Evolutionary conservation across 768 basidiomycete species (phyloP).

Genomic region (Phylloporus scabripes): DNA sequence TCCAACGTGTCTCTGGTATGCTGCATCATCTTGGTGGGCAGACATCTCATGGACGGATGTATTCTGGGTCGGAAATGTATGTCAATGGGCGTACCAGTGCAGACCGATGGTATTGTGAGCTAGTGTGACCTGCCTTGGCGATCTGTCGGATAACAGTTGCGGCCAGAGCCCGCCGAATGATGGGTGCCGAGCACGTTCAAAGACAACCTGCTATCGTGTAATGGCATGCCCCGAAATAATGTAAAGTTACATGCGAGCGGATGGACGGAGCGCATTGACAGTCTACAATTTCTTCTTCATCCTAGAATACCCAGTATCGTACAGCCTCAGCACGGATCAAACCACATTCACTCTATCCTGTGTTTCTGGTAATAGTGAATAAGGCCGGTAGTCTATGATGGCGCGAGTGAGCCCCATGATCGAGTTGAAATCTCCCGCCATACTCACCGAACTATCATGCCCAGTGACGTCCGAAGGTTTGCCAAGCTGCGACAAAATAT

Average conservation of each 20-base stretch:
- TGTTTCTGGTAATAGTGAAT: constrained; percentile 96
- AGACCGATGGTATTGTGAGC: too few relatives aligned
- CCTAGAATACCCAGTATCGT: constrained; percentile 3
- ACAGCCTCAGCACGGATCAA: constrained; percentile 25
- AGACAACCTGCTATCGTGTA: too few relatives aligned
- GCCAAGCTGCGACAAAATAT: constrained; percentile 85
- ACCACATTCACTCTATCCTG: constrained; percentile 57
- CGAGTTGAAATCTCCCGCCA: neutral
- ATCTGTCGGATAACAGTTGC: too few relatives aligned
- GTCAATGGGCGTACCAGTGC: too few relatives aligned
- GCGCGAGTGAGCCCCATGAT: constrained; percentile 4
- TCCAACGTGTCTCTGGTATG: too few relatives aligned
- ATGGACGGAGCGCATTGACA: neutral
- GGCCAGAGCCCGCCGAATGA: too few relatives aligned
- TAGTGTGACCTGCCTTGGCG: too few relatives aligned
- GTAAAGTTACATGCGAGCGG: constrained; percentile 13
- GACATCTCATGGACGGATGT: too few relatives aligned
- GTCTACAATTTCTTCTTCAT: constrained; percentile 1
- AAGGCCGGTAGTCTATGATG: constrained; percentile 78
- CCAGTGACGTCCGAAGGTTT: constrained; percentile 72
- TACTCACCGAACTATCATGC: constrained; percentile 76
- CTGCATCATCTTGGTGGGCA: too few relatives aligned
- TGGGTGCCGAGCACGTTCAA: too few relatives aligned
- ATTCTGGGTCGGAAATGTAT: too few relatives aligned
- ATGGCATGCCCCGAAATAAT: neutral